Evolutionary conservation across 257 asterid species (phyloP).

Genomic region (Salvia splendens): DNA sequence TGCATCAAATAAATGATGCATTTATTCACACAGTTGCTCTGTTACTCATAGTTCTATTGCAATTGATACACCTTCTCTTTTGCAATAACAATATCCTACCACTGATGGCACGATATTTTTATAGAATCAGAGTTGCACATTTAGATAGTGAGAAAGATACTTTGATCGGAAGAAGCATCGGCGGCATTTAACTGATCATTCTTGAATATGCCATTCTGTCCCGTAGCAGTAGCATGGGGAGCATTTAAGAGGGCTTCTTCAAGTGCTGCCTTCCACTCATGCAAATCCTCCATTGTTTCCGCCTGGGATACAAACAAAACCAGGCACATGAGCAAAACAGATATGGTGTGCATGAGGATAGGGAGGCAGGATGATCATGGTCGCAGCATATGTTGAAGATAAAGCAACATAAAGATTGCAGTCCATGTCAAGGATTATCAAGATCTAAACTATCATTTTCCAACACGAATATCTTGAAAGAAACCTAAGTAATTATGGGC

Average conservation of each 20-base stretch:
- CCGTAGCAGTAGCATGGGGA: conserved; percentile 74
- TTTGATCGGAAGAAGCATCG: conserved; percentile 67
- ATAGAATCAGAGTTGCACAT: conserved; percentile 23
- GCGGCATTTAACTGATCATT: conserved; percentile 64
- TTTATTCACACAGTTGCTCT: conserved; percentile 3
- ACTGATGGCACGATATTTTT: conserved; percentile 13
- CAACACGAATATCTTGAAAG: not conserved
- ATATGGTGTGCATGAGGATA: not conserved
- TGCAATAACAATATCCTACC: not conserved
- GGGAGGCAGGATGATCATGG: conserved; percentile 8
- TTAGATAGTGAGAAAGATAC: conserved; percentile 41
- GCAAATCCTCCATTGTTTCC: conserved; percentile 87
- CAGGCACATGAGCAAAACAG: conserved; percentile 8
- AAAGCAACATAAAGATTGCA: conserved; percentile 5
- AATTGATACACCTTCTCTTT: not conserved
- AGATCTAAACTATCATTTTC: not conserved
- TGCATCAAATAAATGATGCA: conserved; percentile 1
- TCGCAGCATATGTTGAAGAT: not conserved
- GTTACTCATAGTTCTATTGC: too few species aligned
- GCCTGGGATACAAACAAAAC: conserved; percentile 59
- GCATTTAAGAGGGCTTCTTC: conserved; percentile 94
- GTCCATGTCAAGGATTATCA: not conserved
- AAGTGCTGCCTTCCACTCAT: conserved; percentile 93
- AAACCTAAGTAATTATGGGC: conserved; percentile 1
- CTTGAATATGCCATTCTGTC: conserved; percentile 78